Base-by-base conservation (phyloP, 2,329 filamentous ascomycete species). In the Leptographium lundbergii region DNA sequence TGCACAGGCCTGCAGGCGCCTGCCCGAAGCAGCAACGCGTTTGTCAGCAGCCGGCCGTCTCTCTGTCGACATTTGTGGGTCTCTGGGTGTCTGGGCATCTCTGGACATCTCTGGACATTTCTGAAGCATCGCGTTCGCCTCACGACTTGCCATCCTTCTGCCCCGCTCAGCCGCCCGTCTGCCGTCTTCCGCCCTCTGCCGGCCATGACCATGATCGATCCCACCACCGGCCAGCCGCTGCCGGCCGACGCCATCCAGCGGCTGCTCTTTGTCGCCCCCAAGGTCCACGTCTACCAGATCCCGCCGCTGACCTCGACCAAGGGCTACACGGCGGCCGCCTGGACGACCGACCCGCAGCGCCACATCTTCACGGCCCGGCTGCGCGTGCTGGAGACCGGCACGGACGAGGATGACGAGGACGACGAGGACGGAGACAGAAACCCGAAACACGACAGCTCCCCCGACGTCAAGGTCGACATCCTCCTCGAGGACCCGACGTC, bases 291-390 rank as follows among this genome's bases (percentile, higher is more conserved):
- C 76, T 96, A 95, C 79, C 84, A 87, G 68, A 91, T 95, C 70
- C 90, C 90, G 22, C 89, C 90, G 27, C 77, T 91, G 60, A 79
- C 85, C 52, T 87, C 86, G 22, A 89, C 84, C 66, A 87, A 87
- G 70, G 90, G 90, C 70, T 88, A 95, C 77, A 81, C 80, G 42
- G 90, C 91, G 61, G 79, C 85, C 14, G 75, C 80, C 63, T 96
- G 90, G 90, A 95, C 89, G 32, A 76, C 77, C 54, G 80, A 86
- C 61, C 81, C 83, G 61, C 78, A 82, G 65, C 82, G 85, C 45
- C 85, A 89, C 69, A 95, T 95, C 73, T 95, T 95, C 76, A 92
- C 89, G 55, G 88, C 87, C 51, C 87, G 89, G 54, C 74, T 94
- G 58, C 88, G 90, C 67, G 76, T 92, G 63, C 75, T 94, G 67